phyloP scores from a whole-genome alignment of 2,329 filamentous ascomycete species.

The Apiospora rasikravindrae region DNA sequence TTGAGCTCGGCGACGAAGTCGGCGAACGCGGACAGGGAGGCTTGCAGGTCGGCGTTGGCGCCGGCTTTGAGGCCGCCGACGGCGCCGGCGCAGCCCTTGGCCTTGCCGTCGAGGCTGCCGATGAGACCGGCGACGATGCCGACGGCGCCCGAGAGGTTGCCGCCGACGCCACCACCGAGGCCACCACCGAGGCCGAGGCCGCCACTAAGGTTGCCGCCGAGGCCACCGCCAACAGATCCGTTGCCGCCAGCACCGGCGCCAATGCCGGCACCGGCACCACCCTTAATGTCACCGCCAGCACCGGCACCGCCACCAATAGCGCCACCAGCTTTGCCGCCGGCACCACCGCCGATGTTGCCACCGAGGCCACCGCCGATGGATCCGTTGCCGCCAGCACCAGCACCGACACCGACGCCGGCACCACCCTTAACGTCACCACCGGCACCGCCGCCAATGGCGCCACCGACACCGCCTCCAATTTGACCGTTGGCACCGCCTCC shows the following conservation, averaged over 20 bases:
- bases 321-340: neutral
- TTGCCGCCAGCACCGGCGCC: neutral
- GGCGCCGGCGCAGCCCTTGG: neutral
- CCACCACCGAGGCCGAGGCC: neutral
- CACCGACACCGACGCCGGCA: neutral
- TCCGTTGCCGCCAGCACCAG: too few species aligned
- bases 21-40: neutral
- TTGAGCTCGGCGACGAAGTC: conserved; percentile 7
- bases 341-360: neutral
- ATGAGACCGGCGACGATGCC: neutral
- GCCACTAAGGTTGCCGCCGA: neutral
- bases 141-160: neutral
- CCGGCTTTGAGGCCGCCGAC: conserved; percentile 7
- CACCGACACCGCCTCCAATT: neutral
- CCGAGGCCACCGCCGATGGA: neutral
- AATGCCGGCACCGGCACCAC: neutral
- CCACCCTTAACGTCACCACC: neutral
- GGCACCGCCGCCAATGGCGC: neutral
- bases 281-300: neutral
- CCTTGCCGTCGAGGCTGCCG: conserved; percentile 1
- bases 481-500: neutral
- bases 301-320: neutral
- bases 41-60: neutral
- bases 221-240: neutral
- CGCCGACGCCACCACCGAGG: neutral